Evolutionary conservation across 202 grass and related monocot genomes (phyloP), one percentile per base, ranked within the genome.

Genomic region (Digitaria exilis): DNA sequence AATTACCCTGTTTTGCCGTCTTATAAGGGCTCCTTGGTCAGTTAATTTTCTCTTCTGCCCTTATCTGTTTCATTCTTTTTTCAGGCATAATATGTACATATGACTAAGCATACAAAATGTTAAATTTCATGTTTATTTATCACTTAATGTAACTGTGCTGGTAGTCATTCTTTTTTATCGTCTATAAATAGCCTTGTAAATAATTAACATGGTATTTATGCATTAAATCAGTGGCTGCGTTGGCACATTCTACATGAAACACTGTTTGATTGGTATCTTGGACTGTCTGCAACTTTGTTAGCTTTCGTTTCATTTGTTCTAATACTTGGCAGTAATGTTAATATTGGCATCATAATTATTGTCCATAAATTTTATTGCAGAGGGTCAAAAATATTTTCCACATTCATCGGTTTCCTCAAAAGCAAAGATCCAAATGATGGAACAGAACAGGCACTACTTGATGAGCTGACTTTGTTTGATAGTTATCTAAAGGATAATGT

Each of bases 311-410:
- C 10, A 16, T 78, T 52, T 58, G 22, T 46, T n/a, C n/a, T 76
- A 69, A 48, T 88, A 49, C 50, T 66, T 55, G 64, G 6, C 9
- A 55, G 51, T 81, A 18, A 26, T 76, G 7, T 70, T 63, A 4
- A 6, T 76, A 18, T 35, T 28, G 21, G 45, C 16, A 21, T 65
- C 18, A 59, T 89, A 81, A 72, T 30, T 76, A 25, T 46, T 76
- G 6, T 54, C 9, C 14, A 67, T 25, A 77, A 69, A 28, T 79
- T 59, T 83, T 13, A 28, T 69, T 84, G 19, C 80, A 95, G 96
- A 43, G 96, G 96, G 28, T 98, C 92, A 75, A 98, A 95, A 73
- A 92, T 95, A 77, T 98, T 98, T 84, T 93, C 96, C 37, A 79
- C 87, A 8, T 98, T 98, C 61, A 92, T 98, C 42, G 90, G 90